phyloP scores from a whole-genome alignment of 106 monocot species.

The Platanthera zijinensis region DNA sequence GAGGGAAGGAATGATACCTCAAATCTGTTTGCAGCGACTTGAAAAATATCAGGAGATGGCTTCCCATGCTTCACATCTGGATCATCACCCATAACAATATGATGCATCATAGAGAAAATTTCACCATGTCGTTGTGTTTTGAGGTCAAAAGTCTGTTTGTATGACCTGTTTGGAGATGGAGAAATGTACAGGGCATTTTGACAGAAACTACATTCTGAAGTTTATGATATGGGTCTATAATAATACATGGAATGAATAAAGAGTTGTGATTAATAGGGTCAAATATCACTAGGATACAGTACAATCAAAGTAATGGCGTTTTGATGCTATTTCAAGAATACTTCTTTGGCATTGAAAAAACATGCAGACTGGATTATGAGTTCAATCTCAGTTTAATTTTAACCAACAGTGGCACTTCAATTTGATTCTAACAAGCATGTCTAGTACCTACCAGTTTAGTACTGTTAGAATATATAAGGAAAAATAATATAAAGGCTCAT shows the following conservation, averaged over 20 bases:
- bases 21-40: conserved; percentile 76
- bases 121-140: conserved; percentile 77
- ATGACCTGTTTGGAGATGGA: conserved; percentile 27
- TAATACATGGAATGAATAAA: not conserved
- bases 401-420: not conserved
- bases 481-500: too few species aligned
- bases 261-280: not conserved
- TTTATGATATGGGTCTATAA: not conserved
- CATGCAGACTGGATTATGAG: not conserved
- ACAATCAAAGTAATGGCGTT: not conserved
- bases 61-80: conserved; percentile 83
- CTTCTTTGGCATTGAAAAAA: not conserved
- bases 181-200: not conserved
- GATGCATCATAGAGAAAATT: conserved; percentile 75
- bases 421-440: not conserved
- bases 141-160: conserved; percentile 54
- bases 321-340: not conserved
- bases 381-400: too few species aligned
- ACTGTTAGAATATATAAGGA: too few species aligned
- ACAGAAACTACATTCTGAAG: not conserved
- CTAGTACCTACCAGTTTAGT: not conserved
- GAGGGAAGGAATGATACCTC: conserved; percentile 32
- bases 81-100: conserved; percentile 89
- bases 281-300: not conserved
- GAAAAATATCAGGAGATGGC: conserved; percentile 83